Evolutionary conservation across 2,329 filamentous ascomycete genomes (phyloP), one percentile per base, ranked within the genome.

Genomic region (Pseudogymnoascus sp.): DNA sequence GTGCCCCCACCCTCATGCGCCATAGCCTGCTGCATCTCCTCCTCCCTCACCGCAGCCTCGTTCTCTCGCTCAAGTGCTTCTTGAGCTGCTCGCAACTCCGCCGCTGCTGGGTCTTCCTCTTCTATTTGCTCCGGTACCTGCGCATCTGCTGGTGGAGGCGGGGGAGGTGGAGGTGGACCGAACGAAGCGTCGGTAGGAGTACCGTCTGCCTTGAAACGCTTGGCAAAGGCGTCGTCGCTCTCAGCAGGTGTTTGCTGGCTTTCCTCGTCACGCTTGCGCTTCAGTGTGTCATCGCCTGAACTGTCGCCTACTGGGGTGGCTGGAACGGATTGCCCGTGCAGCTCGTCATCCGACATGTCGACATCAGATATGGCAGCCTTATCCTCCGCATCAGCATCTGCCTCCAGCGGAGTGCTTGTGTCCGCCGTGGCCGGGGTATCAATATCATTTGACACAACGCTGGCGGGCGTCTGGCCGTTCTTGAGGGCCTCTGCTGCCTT

Each of bases 191-290:
- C 52, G 14, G 23, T 7, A 5, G 58, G 2, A 6, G 55, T 37
- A 12, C 68, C 65, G 11, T 67, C 68, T 31, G 71, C 70, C 60
- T 72, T 73, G 3, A 71, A 58, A 2, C 71, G 66, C 41, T 73
- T 73, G 41, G 65, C 64, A 6, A 61, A 59, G 6, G 64, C 65
- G 8, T 71, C 69, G 3, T 61, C 65, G 16, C 67, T 66, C 8
- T 67, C 62, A 23, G 65, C 60, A 19, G 64, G 49, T 41, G 26
- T 52, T 6, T 67, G 72, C 0, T 68, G 68, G n/a, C 71, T 70
- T n/a, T 77, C 77, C 4, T 78, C 78, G 8, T 79, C 77, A 58
- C 87, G 81, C 73, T 91, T 91, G 8, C 88, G 83, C 73, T 91
- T 91, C 59, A 82, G 76, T 64, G 67, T 14, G 55, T 66, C 59